Base-by-base conservation (phyloP, 2,329 filamentous ascomycete species). In the Thermoascus crustaceus region DNA sequence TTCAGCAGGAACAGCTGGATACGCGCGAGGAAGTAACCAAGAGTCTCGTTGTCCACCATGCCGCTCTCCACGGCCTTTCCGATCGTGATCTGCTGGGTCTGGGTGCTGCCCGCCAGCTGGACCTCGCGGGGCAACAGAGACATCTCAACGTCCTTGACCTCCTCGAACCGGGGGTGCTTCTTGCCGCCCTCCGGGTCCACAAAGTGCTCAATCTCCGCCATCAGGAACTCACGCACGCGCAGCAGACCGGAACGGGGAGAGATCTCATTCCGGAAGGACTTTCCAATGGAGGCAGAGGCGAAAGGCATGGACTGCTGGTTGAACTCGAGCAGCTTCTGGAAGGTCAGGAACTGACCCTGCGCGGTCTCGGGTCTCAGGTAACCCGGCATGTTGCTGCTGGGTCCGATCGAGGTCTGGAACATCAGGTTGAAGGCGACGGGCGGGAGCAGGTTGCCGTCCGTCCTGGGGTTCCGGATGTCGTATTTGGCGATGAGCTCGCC, bases 181-280 rank as follows among this genome's bases (percentile, higher is more conserved):
- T 98, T 98, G 65, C 87, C 86, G 56, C 86, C 79, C 54, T 91
- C 73, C 7, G 91, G 91, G 54, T 98, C 91, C 48, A 98, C 91
- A 57, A 85, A 98, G 64, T 98, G 91, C 69, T 98, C 91, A 50
- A 98, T 94, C 67, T 98, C 91, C 16, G 89, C 91, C 91, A 98
- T 96, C 52, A 95, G 67, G 68, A 98, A 96, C 63, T 98, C 91
- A 52, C 91, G 85, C 27, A 98, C 91, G 50, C 91, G 83, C 39
- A 98, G 68, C 25, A 98, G 78, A 65, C 91, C 91, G 45, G 85
- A 78, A 37, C 91, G 78, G 7, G 91, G 91, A 0, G 91, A 95
- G 50, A 98, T 95, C 59, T 98, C 91, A 60, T 98, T 98, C 53
- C 91, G 80, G 75, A 94, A 96, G 2, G 89, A 95, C 67, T 94